A percentile compares a stretch with the other conserved stretches of the same genome.
Evolutionary conservation across 2,329 filamentous ascomycete genomes (phyloP).

Genomic region (Paecilomyces sp.): DNA sequence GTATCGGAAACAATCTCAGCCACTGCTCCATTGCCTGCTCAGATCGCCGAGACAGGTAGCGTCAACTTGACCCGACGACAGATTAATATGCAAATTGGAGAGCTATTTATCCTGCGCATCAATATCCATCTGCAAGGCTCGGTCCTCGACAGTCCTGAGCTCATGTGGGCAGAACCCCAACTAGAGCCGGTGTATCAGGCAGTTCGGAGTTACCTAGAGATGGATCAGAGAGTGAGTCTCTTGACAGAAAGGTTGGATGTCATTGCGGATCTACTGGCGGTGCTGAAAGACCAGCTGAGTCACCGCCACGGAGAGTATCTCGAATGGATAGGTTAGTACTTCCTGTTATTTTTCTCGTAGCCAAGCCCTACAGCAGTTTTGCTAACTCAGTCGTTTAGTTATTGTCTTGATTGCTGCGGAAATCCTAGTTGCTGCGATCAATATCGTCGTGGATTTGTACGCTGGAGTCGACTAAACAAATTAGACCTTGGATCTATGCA

Average conservation of each 20-base stretch:
- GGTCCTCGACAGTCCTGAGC: conserved; percentile 89
- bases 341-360: not conserved
- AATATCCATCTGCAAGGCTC: conserved; percentile 97
- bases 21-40: conserved; percentile 85
- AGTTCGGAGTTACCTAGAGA: conserved; percentile 90
- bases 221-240: conserved; percentile 88
- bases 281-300: conserved; percentile 90
- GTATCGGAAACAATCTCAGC: conserved; percentile 89
- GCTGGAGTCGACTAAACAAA: conserved; percentile 51
- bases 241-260: conserved; percentile 87
- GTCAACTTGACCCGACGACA: conserved; percentile 80
- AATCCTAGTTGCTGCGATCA: conserved; percentile 84
- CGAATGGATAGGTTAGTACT: conserved; percentile 73
- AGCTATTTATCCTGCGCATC: conserved; percentile 94
- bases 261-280: conserved; percentile 85
- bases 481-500: not conserved
- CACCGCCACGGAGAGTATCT: conserved; percentile 86
- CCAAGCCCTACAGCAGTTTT: not conserved
- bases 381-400: conserved; percentile 46
- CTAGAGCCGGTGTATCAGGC: conserved; percentile 95
- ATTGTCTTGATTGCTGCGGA: conserved; percentile 94
- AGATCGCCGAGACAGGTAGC: conserved; percentile 87
- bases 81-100: conserved; percentile 99
- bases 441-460: conserved; percentile 91
- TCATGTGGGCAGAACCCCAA: conserved; percentile 98